Evolutionary conservation across 2,329 filamentous ascomycete genomes (phyloP).

Genomic region (Ciborinia camelliae): DNA sequence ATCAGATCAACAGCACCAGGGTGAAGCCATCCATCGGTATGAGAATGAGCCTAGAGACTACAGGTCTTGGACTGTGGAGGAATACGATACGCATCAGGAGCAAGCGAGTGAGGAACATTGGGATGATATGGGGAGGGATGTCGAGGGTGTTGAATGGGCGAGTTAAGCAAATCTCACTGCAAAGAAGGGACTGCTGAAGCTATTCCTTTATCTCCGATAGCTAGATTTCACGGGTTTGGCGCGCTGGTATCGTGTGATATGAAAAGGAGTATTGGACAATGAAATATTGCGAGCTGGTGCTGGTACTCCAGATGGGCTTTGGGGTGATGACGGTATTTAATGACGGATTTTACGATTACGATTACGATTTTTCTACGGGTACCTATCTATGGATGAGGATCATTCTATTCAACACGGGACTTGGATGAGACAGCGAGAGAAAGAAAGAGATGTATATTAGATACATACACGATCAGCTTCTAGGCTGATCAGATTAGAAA

Average conservation of each 20-base stretch:
- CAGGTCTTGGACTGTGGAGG: slow-evolving; percentile 22
- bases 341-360: not conserved
- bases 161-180: not conserved
- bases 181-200: not conserved
- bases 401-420: not conserved
- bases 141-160: slow-evolving; percentile 5
- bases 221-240: not conserved
- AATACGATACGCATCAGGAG: slow-evolving; percentile 26
- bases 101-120: slow-evolving; percentile 17
- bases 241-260: not conserved
- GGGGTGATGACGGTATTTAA: not conserved
- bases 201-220: not conserved
- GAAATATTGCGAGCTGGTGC: not conserved
- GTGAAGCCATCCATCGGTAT: slow-evolving; percentile 9
- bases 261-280: too few species aligned
- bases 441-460: not conserved
- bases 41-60: slow-evolving; percentile 24
- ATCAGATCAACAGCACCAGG: not conserved
- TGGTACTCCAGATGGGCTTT: not conserved
- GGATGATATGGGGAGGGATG: slow-evolving; percentile 17
- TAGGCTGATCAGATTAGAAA: not conserved
- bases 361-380: not conserved
- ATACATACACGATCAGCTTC: not conserved
- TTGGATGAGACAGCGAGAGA: not conserved
- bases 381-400: not conserved